Evolutionary conservation across 495 filamentous ascomycete species (phyloP).

Genomic region (Halenospora varia): DNA sequence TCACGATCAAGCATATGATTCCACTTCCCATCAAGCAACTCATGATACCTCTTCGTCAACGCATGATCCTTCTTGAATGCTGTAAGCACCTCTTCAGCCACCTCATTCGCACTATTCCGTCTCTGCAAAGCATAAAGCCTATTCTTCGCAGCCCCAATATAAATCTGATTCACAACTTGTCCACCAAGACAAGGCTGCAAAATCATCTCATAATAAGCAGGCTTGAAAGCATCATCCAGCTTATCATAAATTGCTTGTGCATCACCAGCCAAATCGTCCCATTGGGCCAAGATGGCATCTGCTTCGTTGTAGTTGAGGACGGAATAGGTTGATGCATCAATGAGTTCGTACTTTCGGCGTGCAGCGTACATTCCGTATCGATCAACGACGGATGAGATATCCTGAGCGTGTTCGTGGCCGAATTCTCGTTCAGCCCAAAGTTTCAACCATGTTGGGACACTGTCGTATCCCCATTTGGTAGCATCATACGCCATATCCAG

Average conservation of each 20-base stretch:
- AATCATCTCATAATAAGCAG: constrained; percentile 67
- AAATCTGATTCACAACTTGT: constrained; percentile 56
- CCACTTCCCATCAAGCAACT: constrained; percentile 66
- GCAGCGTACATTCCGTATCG: constrained; percentile 59
- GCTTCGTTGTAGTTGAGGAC: constrained; percentile 70
- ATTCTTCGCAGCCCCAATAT: constrained; percentile 58
- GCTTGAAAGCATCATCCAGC: constrained; percentile 40
- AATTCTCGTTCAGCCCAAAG: constrained; percentile 60
- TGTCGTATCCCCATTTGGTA: constrained; percentile 47
- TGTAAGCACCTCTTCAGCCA: constrained; percentile 54
- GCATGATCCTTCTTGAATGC: constrained; percentile 57
- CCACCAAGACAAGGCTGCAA: constrained; percentile 64
- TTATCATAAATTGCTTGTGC: constrained; percentile 54
- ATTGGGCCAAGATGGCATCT: constrained; percentile 58
- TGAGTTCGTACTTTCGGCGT: constrained; percentile 64
- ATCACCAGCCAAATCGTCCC: constrained; percentile 48
- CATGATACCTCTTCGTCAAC: constrained; percentile 59
- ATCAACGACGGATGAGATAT: constrained; percentile 53
- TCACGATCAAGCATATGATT: constrained; percentile 64
- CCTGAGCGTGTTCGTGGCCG: constrained; percentile 39
- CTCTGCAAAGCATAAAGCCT: constrained; percentile 59
- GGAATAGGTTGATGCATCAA: constrained; percentile 60
- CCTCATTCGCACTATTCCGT: constrained; percentile 59
- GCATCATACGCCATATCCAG: constrained; percentile 65
- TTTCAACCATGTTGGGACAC: constrained; percentile 50